These are phyloP conservation scores for Plasmodium billcollinsi DNA, from an alignment of 169 alveolate genomes.

Conservation along the genomic window DNA sequence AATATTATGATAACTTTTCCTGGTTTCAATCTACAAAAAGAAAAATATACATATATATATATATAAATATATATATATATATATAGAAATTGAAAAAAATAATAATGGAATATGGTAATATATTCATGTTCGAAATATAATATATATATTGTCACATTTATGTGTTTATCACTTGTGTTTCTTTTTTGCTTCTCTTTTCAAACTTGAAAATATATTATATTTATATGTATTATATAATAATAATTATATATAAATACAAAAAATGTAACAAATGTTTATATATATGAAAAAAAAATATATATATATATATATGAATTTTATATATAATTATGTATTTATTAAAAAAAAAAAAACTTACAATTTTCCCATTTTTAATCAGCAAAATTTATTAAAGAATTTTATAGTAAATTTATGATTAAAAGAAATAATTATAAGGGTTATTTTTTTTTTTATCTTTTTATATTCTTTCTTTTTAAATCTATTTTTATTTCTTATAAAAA, in stretches of 20 bases:
- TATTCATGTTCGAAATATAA: too few species aligned
- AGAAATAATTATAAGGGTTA: not conserved
- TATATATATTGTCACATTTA: too few species aligned
- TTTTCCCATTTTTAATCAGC: constrained; percentile 65
- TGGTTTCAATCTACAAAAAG: constrained; percentile 94
- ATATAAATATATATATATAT: constrained; percentile 35
- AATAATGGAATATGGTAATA: too few species aligned
- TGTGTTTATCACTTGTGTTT: too few species aligned
- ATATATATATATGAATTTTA: not conserved
- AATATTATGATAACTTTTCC: constrained; percentile 98
- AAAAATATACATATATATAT: too few species aligned
- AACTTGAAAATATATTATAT: not conserved
- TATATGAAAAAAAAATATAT: not conserved
- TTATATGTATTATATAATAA: too few species aligned
- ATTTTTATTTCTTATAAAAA: not conserved
- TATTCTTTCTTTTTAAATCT: not conserved
- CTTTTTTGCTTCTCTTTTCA: too few species aligned
- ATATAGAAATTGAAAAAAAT: too few species aligned
- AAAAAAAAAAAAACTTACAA: constrained; percentile 47
- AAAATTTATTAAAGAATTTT: not conserved
- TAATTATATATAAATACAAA: not conserved
- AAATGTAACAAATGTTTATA: not conserved
- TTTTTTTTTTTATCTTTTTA: too few species aligned
- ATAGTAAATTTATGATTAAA: not conserved
- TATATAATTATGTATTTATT: not conserved